Conservation (phyloP, 176 grass and related monocot genomes). For the Poa pratensis region DNA sequence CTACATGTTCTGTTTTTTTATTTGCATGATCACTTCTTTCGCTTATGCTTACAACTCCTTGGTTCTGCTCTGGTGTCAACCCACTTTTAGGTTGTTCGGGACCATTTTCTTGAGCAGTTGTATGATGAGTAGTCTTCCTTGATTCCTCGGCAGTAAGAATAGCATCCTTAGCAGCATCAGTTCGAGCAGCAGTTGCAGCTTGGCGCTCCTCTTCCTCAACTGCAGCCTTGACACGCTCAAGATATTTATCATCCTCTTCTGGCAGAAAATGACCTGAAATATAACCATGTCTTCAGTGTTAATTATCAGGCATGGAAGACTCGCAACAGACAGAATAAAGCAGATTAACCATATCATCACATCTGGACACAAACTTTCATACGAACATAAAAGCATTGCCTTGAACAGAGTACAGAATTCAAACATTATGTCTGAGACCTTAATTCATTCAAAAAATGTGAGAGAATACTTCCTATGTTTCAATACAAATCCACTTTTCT, state of each 20-base stretch:
- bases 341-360: background rate
- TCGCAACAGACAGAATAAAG: background rate
- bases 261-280: conserved; percentile 93
- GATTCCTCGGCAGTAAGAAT: conserved; percentile 90
- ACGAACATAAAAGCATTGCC: background rate
- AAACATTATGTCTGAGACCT: background rate
- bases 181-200: conserved; percentile 76
- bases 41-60: conserved; percentile 39
- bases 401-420: background rate
- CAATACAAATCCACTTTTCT: background rate
- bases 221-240: conserved; percentile 90
- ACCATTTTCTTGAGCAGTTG: conserved; percentile 44
- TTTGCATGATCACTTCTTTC: conserved; percentile 46
- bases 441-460: conserved; percentile 8
- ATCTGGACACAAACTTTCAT: conserved; percentile 1
- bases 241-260: conserved; percentile 97
- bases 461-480: conserved; percentile 1
- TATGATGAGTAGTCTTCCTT: conserved; percentile 57
- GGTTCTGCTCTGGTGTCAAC: conserved; percentile 25
- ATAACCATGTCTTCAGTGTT: background rate
- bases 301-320: conserved; percentile 1
- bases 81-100: conserved; percentile 39
- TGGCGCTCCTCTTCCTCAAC: conserved; percentile 97
- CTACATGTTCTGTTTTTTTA: conserved; percentile 39
- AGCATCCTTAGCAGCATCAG: conserved; percentile 81